These are phyloP conservation scores for Poa annua DNA, from an alignment of 176 grass and related monocot genomes.

Conservation along the genomic window DNA sequence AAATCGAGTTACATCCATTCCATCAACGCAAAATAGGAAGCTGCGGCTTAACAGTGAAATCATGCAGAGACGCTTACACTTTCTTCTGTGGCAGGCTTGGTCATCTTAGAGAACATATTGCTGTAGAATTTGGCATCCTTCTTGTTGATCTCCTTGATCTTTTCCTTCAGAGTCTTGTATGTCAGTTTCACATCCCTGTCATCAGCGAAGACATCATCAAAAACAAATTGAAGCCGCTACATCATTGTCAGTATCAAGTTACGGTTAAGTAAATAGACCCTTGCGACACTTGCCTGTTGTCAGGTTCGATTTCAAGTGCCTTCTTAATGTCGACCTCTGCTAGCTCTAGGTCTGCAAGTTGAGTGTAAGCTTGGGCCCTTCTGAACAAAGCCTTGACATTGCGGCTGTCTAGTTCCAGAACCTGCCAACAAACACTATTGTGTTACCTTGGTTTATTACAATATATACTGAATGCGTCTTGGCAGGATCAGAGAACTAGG, in stretches of 20 bases:
- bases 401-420: constrained; percentile 63
- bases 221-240: background rate
- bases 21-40: background rate
- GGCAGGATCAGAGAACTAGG: background rate
- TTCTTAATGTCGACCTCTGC: constrained; percentile 67
- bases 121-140: constrained; percentile 94
- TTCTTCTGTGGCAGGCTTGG: constrained; percentile 52
- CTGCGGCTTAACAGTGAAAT: background rate
- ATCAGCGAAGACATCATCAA: background rate
- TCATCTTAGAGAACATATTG: constrained; percentile 89
- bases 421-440: constrained; percentile 40
- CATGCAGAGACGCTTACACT: constrained; percentile 43
- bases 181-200: constrained; percentile 83
- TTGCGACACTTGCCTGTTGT: constrained; percentile 38
- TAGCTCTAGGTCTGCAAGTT: constrained; percentile 69
- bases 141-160: constrained; percentile 86
- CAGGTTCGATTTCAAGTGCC: constrained; percentile 53
- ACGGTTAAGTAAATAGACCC: background rate
- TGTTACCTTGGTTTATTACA: background rate
- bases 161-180: constrained; percentile 85
- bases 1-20: background rate
- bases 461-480: background rate
- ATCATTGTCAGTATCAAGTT: background rate
- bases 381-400: constrained; percentile 67
- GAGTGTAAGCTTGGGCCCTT: constrained; percentile 71